phyloP scores from a whole-genome alignment of 352 stramenopile species.

The Globisporangium uncinulatum region DNA sequence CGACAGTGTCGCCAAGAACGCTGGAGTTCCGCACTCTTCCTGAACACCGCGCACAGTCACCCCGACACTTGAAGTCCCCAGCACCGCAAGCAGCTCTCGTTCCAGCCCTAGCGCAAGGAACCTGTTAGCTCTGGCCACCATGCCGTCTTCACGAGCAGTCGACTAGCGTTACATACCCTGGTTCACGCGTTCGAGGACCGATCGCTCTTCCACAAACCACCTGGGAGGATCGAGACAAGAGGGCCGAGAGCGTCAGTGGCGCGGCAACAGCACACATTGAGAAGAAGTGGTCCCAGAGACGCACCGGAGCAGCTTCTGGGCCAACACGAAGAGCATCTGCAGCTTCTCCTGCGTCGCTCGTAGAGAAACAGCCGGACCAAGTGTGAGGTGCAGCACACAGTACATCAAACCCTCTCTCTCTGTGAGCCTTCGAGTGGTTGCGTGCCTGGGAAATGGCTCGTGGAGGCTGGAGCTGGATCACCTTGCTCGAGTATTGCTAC shows the following conservation, averaged over 20 bases:
- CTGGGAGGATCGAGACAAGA: not conserved
- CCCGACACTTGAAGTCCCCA: not conserved
- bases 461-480: constrained; percentile 14
- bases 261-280: not conserved
- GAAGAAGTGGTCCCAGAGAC: not conserved
- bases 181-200: constrained; percentile 21
- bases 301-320: constrained; percentile 29
- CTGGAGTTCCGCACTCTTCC: too few species aligned
- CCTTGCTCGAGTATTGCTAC: constrained; percentile 23
- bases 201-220: constrained; percentile 24
- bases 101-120: constrained; percentile 15
- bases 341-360: constrained; percentile 22
- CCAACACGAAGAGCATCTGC: constrained; percentile 32
- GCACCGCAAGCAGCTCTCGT: constrained; percentile 18
- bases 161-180: constrained; percentile 12
- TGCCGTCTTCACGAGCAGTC: too few species aligned
- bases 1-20: too few species aligned
- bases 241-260: not conserved
- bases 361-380: not conserved
- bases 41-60: not conserved
- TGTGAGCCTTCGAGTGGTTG: not conserved
- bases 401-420: too few species aligned
- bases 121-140: too few species aligned
- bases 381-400: not conserved
- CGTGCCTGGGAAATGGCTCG: constrained; percentile 16